These are phyloP conservation scores for Brassica juncea DNA, from an alignment of 345 rosid genomes.

Conservation along the genomic window DNA sequence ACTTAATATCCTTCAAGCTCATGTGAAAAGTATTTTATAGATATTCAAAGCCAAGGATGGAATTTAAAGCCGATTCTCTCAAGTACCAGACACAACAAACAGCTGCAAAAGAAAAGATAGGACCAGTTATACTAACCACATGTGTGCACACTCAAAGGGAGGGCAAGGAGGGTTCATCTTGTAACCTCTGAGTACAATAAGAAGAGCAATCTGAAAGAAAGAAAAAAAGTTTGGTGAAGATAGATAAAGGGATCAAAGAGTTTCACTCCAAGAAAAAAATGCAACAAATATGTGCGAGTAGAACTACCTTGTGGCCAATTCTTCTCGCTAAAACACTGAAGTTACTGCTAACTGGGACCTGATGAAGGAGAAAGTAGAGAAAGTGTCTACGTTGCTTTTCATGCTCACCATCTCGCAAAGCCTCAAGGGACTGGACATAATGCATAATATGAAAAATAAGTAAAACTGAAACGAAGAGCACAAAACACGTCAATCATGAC, in stretches of 20 bases:
- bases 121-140: slow-evolving; percentile 64
- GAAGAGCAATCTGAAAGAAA: slow-evolving; percentile 77
- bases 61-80: slow-evolving; percentile 9
- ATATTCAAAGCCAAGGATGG: slow-evolving; percentile 21
- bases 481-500: slow-evolving; percentile 18
- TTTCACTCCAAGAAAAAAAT: slow-evolving; percentile 13
- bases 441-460: slow-evolving; percentile 21
- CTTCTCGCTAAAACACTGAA: slow-evolving; percentile 79
- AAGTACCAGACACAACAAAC: slow-evolving; percentile 16
- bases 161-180: slow-evolving; percentile 96
- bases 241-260: slow-evolving; percentile 38
- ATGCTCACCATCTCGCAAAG: slow-evolving; percentile 97
- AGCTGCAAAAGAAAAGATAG: slow-evolving; percentile 29
- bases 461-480: neutral
- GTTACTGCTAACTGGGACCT: slow-evolving; percentile 93
- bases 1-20: slow-evolving; percentile 9
- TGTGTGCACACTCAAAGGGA: slow-evolving; percentile 95
- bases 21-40: slow-evolving; percentile 13
- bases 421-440: slow-evolving; percentile 80
- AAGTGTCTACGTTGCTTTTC: slow-evolving; percentile 87
- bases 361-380: slow-evolving; percentile 94
- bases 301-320: slow-evolving; percentile 83
- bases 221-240: slow-evolving; percentile 31
- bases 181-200: slow-evolving; percentile 88
- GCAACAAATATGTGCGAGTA: slow-evolving; percentile 9